A percentile compares a stretch with the other conserved stretches of the same genome.
phyloP scores from a whole-genome alignment of 192 early-diverging fungal genomes.

The Backusella morwellensis region DNA sequence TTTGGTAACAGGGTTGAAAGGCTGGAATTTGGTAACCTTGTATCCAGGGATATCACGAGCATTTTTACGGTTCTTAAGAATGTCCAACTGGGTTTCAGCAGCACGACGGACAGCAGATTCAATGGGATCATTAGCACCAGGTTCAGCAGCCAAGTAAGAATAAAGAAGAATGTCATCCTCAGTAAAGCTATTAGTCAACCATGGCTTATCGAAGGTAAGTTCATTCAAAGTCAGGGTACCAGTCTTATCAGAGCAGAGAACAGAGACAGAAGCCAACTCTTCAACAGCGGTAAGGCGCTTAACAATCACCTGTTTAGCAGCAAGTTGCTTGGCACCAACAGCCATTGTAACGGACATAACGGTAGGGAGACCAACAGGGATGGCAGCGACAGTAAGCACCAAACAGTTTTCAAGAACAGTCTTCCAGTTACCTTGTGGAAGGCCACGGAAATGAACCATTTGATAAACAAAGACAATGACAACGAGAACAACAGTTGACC shows the following conservation, averaged over 20 bases:
- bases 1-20: slow-evolving; percentile 92
- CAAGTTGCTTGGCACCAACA: slow-evolving; percentile 90
- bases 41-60: slow-evolving; percentile 75
- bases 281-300: slow-evolving; percentile 95
- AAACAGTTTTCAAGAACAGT: slow-evolving; percentile 69
- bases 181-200: slow-evolving; percentile 60
- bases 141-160: slow-evolving; percentile 84
- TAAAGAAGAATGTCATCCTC: slow-evolving; percentile 80
- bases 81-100: slow-evolving; percentile 67
- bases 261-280: slow-evolving; percentile 90
- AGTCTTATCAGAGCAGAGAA: slow-evolving; percentile 85
- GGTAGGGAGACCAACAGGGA: slow-evolving; percentile 93
- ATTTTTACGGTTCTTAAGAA: slow-evolving; percentile 55
- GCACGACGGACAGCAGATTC: slow-evolving; percentile 87
- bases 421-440: slow-evolving; percentile 52
- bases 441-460: slow-evolving; percentile 53
- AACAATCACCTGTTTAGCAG: slow-evolving; percentile 91
- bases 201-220: slow-evolving; percentile 90
- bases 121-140: slow-evolving; percentile 89
- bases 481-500: slow-evolving; percentile 76
- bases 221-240: slow-evolving; percentile 93
- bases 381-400: slow-evolving; percentile 91
- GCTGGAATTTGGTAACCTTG: slow-evolving; percentile 88
- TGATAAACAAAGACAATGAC: slow-evolving; percentile 79
- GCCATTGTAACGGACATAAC: slow-evolving; percentile 98